Percentiles rank a stretch among this genome's conserved stretches.
Conservation (phyloP, 2,329 filamentous ascomycete species). For the Tolypocladium tundrense region DNA sequence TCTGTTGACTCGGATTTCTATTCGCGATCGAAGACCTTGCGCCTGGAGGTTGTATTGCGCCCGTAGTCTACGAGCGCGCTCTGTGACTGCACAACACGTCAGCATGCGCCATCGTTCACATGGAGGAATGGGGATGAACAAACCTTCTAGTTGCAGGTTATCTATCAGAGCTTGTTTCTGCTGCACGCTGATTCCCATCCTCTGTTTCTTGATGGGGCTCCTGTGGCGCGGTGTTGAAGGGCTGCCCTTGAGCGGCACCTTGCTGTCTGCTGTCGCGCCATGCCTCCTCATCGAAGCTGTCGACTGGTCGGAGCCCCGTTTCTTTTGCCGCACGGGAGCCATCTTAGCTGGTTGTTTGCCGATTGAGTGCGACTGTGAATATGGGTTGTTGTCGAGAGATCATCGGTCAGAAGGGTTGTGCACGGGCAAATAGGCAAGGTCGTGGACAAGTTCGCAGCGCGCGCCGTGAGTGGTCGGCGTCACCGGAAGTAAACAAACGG, state of each 20-base stretch:
- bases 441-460: background rate
- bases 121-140: constrained; percentile 16
- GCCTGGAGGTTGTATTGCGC: constrained; percentile 85
- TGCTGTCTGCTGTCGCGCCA: constrained; percentile 11
- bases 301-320: constrained; percentile 16
- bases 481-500: constrained; percentile 29
- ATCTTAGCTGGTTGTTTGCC: constrained; percentile 22
- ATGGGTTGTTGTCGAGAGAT: background rate
- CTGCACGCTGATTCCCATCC: constrained; percentile 49
- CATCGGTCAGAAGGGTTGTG: background rate
- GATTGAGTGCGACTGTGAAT: constrained; percentile 2
- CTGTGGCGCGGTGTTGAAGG: constrained; percentile 30
- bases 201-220: constrained; percentile 54
- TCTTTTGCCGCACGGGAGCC: constrained; percentile 33
- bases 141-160: constrained; percentile 83
- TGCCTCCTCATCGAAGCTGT: constrained; percentile 4
- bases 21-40: constrained; percentile 70
- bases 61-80: constrained; percentile 76
- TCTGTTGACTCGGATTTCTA: constrained; percentile 88
- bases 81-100: constrained; percentile 52
- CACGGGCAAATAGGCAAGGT: background rate
- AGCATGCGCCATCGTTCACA: background rate
- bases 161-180: constrained; percentile 85
- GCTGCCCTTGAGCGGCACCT: constrained; percentile 13
- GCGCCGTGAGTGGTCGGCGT: constrained; percentile 9